A percentile compares a stretch with the other conserved stretches of the same genome.
These are phyloP conservation scores for Dothiorella sarmentorum DNA, from an alignment of 2,329 filamentous ascomycete species.

Conservation along the genomic window DNA sequence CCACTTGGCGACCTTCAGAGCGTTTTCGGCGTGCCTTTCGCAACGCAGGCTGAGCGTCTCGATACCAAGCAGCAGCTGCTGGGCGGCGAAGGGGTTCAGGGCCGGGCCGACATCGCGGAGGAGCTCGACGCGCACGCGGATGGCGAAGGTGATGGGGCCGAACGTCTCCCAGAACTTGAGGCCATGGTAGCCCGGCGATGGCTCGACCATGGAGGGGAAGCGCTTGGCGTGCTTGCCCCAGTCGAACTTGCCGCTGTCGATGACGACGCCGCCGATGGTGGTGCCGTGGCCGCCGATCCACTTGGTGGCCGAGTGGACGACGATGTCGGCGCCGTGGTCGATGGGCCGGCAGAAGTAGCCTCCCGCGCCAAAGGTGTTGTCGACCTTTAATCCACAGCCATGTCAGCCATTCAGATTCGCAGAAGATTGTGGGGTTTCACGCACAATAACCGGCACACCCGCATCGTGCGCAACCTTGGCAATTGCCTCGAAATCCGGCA, in stretches of 20 bases:
- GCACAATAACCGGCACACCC: conserved; percentile 54
- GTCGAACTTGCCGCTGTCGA: conserved; percentile 90
- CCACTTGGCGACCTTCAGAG: conserved; percentile 75
- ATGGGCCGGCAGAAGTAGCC: conserved; percentile 86
- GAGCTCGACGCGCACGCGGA: conserved; percentile 84
- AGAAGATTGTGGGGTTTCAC: conserved; percentile 19
- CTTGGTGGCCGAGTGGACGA: conserved; percentile 92
- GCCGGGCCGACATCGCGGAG: conserved; percentile 79
- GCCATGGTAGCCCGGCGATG: conserved; percentile 84
- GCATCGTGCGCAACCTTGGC: conserved; percentile 71
- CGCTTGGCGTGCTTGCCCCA: conserved; percentile 81
- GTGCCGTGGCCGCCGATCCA: conserved; percentile 97
- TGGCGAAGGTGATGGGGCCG: conserved; percentile 74
- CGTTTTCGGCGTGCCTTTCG: conserved; percentile 83
- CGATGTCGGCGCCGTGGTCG: conserved; percentile 86
- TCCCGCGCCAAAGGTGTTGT: conserved; percentile 94
- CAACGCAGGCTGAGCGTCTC: conserved; percentile 86
- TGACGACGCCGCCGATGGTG: conserved; percentile 79
- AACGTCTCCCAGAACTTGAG: conserved; percentile 95
- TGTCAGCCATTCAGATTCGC: not conserved
- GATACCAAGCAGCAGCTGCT: conserved; percentile 83
- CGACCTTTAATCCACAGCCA: conserved; percentile 53
- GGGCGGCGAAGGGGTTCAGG: conserved; percentile 86
- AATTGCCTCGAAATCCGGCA: conserved; percentile 87
- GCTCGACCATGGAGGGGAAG: conserved; percentile 92